Base-by-base conservation (phyloP, 306 rosid species). In the Rosa lucieae region DNA sequence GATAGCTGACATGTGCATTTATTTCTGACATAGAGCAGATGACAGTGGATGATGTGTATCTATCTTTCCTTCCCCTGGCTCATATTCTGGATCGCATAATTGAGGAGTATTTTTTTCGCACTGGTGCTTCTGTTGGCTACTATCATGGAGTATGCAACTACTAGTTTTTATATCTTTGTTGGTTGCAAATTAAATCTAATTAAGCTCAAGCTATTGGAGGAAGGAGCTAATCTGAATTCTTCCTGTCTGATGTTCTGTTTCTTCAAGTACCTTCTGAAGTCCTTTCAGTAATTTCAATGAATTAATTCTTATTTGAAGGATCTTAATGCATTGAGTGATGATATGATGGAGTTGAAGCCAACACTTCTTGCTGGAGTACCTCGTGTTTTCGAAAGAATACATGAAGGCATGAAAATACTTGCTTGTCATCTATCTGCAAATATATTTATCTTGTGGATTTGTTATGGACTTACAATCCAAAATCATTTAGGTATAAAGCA, bases 51-150 rank as follows among this genome's bases (percentile, higher is more conserved):
- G 98, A 94, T 58, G 96, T 90, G 69, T 94, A 92, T 82, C 87
- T 94, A 52, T 94, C 98, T 52, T 94, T 94, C 78, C 90, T 94
- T 47, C 98, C 98, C n/a, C 85, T 94, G 73, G 98, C 98, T 85
- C 98, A 94, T 77, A 82, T 82, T 77, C 89, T 94, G 59, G 98
- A 94, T 70, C 97, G 98, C 20, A 32, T 87, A 77, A 85, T 94
- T 58, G 97, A 94, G 81, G 98, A 94, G 84, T 92, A 92, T 82
- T 90, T 92, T 78, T 89, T 94, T 79, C 89, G 61, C 21, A 89
- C 82, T 13, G 98, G 98, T 35, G 98, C 98, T 7, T 90, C 97
- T 21, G 92, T 94, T 75, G 98, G 97, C 71, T 94, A 94, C 88
- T 94, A 86, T 72, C 97, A 94, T 61, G 98, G 98, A 92, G 98